phyloP scores from a whole-genome alignment of 768 basidiomycete species.

The Pisolithus orientalis region DNA sequence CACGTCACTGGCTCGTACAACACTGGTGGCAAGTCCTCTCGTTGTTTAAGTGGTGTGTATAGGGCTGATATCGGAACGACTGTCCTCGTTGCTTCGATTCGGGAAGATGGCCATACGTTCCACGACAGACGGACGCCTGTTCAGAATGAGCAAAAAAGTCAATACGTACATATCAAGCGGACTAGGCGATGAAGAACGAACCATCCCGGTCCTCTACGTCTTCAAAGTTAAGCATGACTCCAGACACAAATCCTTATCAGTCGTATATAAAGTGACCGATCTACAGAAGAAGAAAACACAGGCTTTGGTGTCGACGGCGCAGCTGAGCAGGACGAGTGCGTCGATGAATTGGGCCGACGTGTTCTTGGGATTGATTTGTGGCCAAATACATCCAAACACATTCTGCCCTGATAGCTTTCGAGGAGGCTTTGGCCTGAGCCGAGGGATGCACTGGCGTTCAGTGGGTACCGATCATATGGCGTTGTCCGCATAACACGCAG shows the following conservation, averaged over 20 bases:
- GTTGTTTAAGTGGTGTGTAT: slow-evolving; percentile 90
- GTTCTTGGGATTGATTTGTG: slow-evolving; percentile 6
- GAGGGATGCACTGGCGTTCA: too few species aligned
- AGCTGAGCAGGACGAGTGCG: slow-evolving; percentile 17
- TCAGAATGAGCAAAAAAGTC: neutral
- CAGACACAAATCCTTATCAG: slow-evolving; percentile 21
- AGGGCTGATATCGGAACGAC: slow-evolving; percentile 98
- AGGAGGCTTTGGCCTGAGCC: slow-evolving; percentile 12
- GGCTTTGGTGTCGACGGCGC: slow-evolving; percentile 16
- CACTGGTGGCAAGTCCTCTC: slow-evolving; percentile 92
- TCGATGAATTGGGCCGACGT: slow-evolving; percentile 20
- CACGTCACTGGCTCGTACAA: slow-evolving; percentile 98
- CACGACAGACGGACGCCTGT: slow-evolving; percentile 91
- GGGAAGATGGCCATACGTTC: slow-evolving; percentile 98
- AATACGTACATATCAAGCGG: neutral
- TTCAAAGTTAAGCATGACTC: slow-evolving; percentile 77
- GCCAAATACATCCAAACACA: slow-evolving; percentile 5
- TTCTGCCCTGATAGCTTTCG: slow-evolving; percentile 6
- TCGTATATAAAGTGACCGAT: slow-evolving; percentile 18
- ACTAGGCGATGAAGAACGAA: slow-evolving; percentile 28
- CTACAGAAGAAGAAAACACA: slow-evolving; percentile 33
- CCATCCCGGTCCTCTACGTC: slow-evolving; percentile 97
- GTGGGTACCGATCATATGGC: too few species aligned
- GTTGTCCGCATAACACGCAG: too few species aligned
- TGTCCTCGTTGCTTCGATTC: slow-evolving; percentile 95